Percentiles rank a stretch among this genome's conserved stretches.
These are phyloP conservation scores for Acacia crassicarpa DNA, from an alignment of 306 rosid species.

Conservation along the genomic window DNA sequence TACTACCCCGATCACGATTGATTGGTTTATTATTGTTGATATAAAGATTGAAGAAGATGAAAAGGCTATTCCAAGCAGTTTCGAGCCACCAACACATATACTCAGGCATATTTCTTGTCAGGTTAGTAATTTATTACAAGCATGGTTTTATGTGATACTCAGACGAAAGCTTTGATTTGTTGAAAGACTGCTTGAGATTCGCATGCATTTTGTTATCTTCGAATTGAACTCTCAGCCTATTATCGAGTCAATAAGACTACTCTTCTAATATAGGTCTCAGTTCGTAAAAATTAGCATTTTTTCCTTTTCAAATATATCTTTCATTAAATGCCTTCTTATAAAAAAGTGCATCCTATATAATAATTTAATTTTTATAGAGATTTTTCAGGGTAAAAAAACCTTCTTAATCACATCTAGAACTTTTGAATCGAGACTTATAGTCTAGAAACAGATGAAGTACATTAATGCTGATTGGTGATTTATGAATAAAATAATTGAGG, in stretches of 20 bases:
- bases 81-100: slow-evolving; percentile 37
- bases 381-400: too few species aligned
- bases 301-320: too few species aligned
- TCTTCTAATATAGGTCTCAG: not conserved
- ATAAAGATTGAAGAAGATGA: slow-evolving; percentile 40
- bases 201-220: not conserved
- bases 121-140: slow-evolving; percentile 19
- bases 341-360: not conserved
- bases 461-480: too few species aligned
- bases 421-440: too few species aligned
- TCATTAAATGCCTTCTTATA: too few species aligned
- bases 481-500: too few species aligned
- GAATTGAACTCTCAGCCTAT: not conserved
- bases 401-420: too few species aligned
- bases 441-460: too few species aligned
- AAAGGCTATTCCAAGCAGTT: slow-evolving; percentile 23
- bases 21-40: not conserved
- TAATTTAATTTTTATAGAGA: too few species aligned
- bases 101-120: slow-evolving; percentile 35
- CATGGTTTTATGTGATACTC: not conserved
- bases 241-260: not conserved
- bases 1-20: not conserved
- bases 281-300: too few species aligned
- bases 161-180: not conserved
- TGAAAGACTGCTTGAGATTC: too few species aligned